Base-by-base conservation (phyloP, 768 basidiomycete species). In the Boletus vermiculosoides region DNA sequence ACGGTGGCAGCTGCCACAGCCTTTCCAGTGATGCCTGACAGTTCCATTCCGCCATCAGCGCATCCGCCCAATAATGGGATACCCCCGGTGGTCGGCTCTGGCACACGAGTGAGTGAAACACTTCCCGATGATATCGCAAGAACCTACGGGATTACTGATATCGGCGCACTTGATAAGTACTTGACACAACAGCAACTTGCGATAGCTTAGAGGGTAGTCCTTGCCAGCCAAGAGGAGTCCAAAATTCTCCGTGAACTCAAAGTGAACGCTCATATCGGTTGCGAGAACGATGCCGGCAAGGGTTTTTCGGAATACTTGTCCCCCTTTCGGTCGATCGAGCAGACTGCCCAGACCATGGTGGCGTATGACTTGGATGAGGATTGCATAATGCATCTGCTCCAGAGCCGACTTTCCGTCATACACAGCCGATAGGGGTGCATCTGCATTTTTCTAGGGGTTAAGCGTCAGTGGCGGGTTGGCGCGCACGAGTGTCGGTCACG, bases 131-230 rank as follows among this genome's bases (percentile, higher is more conserved):
- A 40, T 12, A 7, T 46, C 22, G 11, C 34, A 15, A 47, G 31
- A 18, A 83, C 94, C 62, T 70, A 97, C 94, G 16, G 97, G 96
- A 71, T 99, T 99, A 70, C 92, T 94, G 66, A 99, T 98, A 74
- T 99, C 97, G 18, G 96, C 94, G 66, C 95, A 97, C 73, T 99
- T 98, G 71, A 99, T 86, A 50, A 99, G 75, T 4, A 90, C 90
- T 66, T 98, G 94, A 68, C 92, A 96, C 23, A 94, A 72, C 52
- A 96, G 73, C 25, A 90, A 77, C 63, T 88, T 80, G 52, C 85
- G 81, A 61, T 74, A 67, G 50, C 75, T 74, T 44, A 81, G 64
- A 11, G 78, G 66, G 18, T 64, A 68, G 22, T 72, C 72, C 13
- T 69, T 62, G 22, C 79, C 81, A 4, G 71, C 66, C 39, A 87